Evolutionary conservation across 306 rosid species (phyloP), one percentile per base, ranked within the genome.

Genomic region (Mimosa bimucronata): DNA sequence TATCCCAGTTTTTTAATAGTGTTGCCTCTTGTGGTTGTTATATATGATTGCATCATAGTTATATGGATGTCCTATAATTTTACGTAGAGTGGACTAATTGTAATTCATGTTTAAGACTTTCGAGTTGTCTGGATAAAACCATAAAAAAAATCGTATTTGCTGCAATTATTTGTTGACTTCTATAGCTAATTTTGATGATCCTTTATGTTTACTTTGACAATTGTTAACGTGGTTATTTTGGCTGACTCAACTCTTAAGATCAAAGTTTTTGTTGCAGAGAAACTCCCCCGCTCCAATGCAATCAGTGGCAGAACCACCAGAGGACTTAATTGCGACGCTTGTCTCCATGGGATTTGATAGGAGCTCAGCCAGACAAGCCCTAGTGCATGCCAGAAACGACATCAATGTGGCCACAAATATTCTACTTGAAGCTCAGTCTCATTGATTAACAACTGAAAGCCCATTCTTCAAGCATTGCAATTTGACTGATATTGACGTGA

Each of bases 291-390:
- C 90, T 45, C 70, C 94, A 30, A 23, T 80, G 73, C 90, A 86
- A 34, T 80, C 94, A 78, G 87, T 90, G 26, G 60, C 78, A 28
- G 94, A 92, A 79, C 99, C 99, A 14, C 57, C 90, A 0, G 99
- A 96, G 86, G 97, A 89, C 79, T 81, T 98, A 2, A 89, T 96
- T 64, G 86, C 86, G 0, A 96, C 97, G 15, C 91, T 96, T 29
- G 92, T 96, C 52, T 91, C 99, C 1, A 96, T 96, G 99, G 99
- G 99, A 14, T 96, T 96, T 75, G 98, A 96, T 86, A 86, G 97
- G 86, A 86, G 86, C 85, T 82, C 92, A 18, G 99, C 99, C 18
- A 89, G 97, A 81, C 97, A 96, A 86, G 99, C 99, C 12, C 87
- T 96, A 30, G 89, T 89, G 89, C 99, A 88, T 74, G 98, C 99